Evolutionary conservation across 768 basidiomycete genomes (phyloP), one percentile per base, ranked within the genome.

Genomic region (Tylopilus subfusipes): DNA sequence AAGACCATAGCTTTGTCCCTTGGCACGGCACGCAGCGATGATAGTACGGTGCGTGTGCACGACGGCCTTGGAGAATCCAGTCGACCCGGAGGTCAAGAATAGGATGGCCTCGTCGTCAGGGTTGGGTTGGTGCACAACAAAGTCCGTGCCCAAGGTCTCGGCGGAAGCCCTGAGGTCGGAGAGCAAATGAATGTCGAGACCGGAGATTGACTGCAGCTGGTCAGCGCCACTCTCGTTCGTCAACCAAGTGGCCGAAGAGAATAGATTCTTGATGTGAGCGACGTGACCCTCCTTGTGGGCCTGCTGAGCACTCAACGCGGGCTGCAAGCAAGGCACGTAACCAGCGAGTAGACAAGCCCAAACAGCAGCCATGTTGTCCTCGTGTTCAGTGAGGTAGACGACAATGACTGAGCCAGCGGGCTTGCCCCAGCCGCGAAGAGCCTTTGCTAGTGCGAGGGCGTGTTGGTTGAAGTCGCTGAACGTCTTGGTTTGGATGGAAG

Each of bases 31-130:
- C 13, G 68, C 63, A 8, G 75, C 64, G 11, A 77, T 49, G 21
- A 77, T 57, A 4, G 74, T 74, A 2, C 69, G 68, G 53, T 77
- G 76, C 1, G 70, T 68, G 53, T 77, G 67, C 6, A 68, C 69
- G 36, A 74, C 76, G 1, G 68, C 76, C 59, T 77, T 77, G 19
- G 76, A 74, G 53, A 77, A 75, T 2, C 76, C 76, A 6, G 76
- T 76, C 0, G 76, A 77, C 0, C 76, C 76, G 5, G 76, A 76
- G 2, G 76, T 77, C 57, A 77, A 56, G 58, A 71, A 72, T 6
- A 70, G 60, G 39, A 70, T 66, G 6, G 69, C 68, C 19, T 70
- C 70, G n/a, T 70, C 61, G 30, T 70, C 68, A 19, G 66, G 50
- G 30, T 57, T 54, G 2, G 64, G 56, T 21, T 56, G 40, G 40